A percentile compares a stretch with the other conserved stretches of the same genome.
Evolutionary conservation across 2,329 filamentous ascomycete genomes (phyloP).

Genomic region (Helicocarpus griseus): DNA sequence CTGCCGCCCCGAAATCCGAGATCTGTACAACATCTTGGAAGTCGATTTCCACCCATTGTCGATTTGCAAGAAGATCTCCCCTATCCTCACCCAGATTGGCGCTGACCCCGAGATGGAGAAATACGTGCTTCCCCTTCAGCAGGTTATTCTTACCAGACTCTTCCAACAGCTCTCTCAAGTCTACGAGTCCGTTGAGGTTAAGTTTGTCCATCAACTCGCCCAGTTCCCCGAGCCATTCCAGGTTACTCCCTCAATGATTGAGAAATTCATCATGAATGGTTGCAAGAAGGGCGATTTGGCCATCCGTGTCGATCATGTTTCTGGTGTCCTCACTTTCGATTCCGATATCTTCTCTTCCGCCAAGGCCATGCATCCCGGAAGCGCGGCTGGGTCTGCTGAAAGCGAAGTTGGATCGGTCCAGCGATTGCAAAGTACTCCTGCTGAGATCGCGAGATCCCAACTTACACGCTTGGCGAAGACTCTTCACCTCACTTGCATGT

Average conservation of each 20-base stretch:
- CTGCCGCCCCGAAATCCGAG: conserved; percentile 85
- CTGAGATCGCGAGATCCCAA: conserved; percentile 93
- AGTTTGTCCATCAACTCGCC: conserved; percentile 86
- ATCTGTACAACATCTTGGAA: conserved; percentile 97
- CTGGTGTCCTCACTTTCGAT: conserved; percentile 91
- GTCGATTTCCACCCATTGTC: conserved; percentile 98
- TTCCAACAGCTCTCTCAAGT: conserved; percentile 99
- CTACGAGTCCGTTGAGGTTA: conserved; percentile 92
- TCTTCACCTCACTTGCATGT: conserved; percentile 87
- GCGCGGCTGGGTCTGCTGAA: conserved; percentile 77
- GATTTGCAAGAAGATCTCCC: conserved; percentile 98
- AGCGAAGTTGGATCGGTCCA: conserved; percentile 76
- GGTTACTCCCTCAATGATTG: conserved; percentile 79
- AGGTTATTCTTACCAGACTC: conserved; percentile 93
- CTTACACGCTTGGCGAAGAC: conserved; percentile 84
- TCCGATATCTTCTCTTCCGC: conserved; percentile 96
- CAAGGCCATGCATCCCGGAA: conserved; percentile 81
- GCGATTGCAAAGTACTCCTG: conserved; percentile 91
- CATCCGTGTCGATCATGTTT: conserved; percentile 91
- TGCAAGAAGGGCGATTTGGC: conserved; percentile 99
- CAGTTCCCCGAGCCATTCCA: conserved; percentile 96
- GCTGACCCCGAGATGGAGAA: conserved; percentile 93
- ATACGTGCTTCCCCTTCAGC: conserved; percentile 90
- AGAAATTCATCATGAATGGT: conserved; percentile 99
- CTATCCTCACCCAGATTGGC: conserved; percentile 87